These are phyloP conservation scores for Spathaspora hagerdaliae DNA, from an alignment of 805 yeast species.

Conservation along the genomic window DNA sequence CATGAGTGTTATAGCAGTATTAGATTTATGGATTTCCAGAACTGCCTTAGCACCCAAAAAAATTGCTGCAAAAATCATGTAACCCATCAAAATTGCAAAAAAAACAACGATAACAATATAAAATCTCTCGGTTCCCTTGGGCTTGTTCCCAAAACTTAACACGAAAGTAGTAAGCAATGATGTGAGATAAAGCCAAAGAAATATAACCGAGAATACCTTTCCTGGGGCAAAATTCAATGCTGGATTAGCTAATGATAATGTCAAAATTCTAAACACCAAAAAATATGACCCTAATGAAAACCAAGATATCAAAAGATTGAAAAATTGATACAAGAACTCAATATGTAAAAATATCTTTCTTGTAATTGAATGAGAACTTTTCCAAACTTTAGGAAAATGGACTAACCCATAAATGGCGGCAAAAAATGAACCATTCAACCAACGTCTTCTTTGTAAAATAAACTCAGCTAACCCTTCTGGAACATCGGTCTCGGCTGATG, in stretches of 20 bases:
- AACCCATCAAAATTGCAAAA: constrained; percentile 59
- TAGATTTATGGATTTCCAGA: constrained; percentile 26
- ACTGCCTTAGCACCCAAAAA: constrained; percentile 53
- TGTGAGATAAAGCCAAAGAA: constrained; percentile 54
- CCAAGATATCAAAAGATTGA: constrained; percentile 57
- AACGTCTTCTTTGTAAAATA: constrained; percentile 60
- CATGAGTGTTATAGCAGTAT: constrained; percentile 40
- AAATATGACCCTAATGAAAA: constrained; percentile 61
- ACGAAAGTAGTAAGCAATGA: constrained; percentile 57
- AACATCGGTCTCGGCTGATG: constrained; percentile 69
- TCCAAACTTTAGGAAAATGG: constrained; percentile 54
- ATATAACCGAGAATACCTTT: constrained; percentile 45
- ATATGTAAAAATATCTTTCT: constrained; percentile 50
- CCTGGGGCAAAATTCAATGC: constrained; percentile 43
- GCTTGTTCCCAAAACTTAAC: constrained; percentile 61
- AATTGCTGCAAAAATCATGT: constrained; percentile 55
- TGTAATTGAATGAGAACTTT: constrained; percentile 49
- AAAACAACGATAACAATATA: constrained; percentile 50
- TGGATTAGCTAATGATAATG: constrained; percentile 43
- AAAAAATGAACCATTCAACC: constrained; percentile 69
- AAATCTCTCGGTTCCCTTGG: constrained; percentile 54
- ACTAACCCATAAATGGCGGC: constrained; percentile 56
- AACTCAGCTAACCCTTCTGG: constrained; percentile 61
- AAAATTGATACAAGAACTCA: constrained; percentile 52
- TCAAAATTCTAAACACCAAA: constrained; percentile 60